Evolutionary conservation across 2,329 filamentous ascomycete species (phyloP), one percentile per base, ranked within the genome.

Genomic region (Fusarium ramigenum): DNA sequence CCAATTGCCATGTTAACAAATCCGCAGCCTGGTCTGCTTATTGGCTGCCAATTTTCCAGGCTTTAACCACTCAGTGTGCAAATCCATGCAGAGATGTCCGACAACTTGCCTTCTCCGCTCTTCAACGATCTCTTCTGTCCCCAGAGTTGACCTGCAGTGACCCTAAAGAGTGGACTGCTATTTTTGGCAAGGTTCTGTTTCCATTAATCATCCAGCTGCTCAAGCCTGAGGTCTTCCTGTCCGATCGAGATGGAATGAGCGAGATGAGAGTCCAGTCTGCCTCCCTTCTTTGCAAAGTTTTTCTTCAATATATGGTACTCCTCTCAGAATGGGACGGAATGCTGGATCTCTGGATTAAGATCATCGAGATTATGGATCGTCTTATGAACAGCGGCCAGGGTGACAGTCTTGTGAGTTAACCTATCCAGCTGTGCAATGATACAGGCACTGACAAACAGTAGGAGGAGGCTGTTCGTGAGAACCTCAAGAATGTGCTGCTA

Each of bases 341-440:
- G 90, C 85, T 97, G 43, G 93, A 96, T 79, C 87, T 98, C 16
- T 99, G 96, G 96, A 84, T 96, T 50, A 92, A 92, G 81, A 97
- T 98, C 62, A 89, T 98, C 73, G 94, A 95, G 76, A 93, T 98
- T 60, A 95, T 99, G 90, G 96, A 99, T 81, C 91, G 96, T 30
- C 87, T 99, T 73, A 97, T 98, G 91, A 97, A 98, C 79, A 96
- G 93, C 78, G 96, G 96, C 1, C 95, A 97, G 81, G 94, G 94
- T 30, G 95, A 97, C 78, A 96, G 92, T 78, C 84, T 97, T 80
- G 93, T 95, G 89, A 84, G 92, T 87, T 47, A 36, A 42, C 5
- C 19, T 34, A 12, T n/a, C 14, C 19, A 37, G 12, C 30, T 15
- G 11, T 42, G 23, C 25, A 11, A 37, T 15, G 32, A 39, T 25